Evolutionary conservation across 2,329 filamentous ascomycete species (phyloP), one percentile per base, ranked within the genome.

Genomic region (Pestalotiopsis sp.): DNA sequence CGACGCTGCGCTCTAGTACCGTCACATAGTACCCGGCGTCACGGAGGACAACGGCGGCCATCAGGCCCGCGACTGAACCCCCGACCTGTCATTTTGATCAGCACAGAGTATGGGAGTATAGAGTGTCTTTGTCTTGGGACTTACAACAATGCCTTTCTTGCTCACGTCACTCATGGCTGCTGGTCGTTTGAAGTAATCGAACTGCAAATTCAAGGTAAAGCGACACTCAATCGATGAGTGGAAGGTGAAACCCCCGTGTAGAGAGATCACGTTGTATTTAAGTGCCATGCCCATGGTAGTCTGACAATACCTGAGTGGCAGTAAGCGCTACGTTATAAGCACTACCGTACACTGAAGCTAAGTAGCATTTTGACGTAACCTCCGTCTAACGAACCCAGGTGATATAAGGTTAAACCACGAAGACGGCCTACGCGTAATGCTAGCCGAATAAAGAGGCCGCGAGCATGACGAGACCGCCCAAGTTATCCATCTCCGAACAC

Each of bases 391-490:
- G 31, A 36, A 9, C 7, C 31, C 6, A 31, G 6, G 31, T 2
- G 31, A 9, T 31, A 9, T 2, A 36, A 36, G 31, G 31, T 36
- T 36, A 2, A 36, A 36, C 31, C 31, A 9, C 31, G 1, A 36
- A 36, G 1, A 1, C 31, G 31, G 31, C 31, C 31, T 36, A 9
- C 31, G 31, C 31, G 11, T 7, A 63, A 38, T 63, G 38, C 60
- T 41, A 63, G 25, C 27, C 60, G 13, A 63, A n/a, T 31, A 63
- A 63, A 11, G 80, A 81, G 73, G 82, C 82, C 75, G 81, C 80
- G 74, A 85, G 79, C 80, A 85, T 81, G 20, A 85, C 76, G 69
- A 85, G 75, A 3, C 77, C 79, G 14, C 83, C 82, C 70, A 85
- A 73, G 38, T 78, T 78, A 78, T 84, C 83, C 79, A 83, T 83